These are phyloP conservation scores for Epichloe baconii DNA, from an alignment of 2,329 filamentous ascomycete genomes.

Conservation along the genomic window DNA sequence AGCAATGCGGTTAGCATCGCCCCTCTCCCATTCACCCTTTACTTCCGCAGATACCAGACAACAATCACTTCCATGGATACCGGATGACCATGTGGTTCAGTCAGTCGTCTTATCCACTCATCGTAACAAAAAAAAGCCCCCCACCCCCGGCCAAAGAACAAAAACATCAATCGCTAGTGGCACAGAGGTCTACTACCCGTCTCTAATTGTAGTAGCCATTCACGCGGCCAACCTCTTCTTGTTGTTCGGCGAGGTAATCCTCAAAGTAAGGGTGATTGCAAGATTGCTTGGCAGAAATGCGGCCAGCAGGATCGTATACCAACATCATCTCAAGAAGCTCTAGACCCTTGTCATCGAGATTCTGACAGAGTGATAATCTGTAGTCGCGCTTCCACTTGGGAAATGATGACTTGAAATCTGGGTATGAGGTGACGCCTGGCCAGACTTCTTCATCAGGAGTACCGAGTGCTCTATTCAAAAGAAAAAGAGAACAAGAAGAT, in stretches of 20 bases:
- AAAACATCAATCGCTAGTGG: conserved; percentile 10
- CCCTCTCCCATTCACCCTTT: neutral
- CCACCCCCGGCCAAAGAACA: neutral
- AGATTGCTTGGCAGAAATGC: conserved; percentile 81
- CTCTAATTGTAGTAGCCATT: conserved; percentile 26
- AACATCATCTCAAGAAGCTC: conserved; percentile 59
- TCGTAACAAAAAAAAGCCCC: neutral
- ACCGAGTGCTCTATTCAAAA: conserved; percentile 49
- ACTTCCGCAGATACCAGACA: neutral
- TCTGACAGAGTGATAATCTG: conserved; percentile 51
- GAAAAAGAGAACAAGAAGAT: neutral
- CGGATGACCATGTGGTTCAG: too few relatives aligned
- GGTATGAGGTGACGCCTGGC: conserved; percentile 90
- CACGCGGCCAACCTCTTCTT: conserved; percentile 14
- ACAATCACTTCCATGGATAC: neutral
- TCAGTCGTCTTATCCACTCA: neutral
- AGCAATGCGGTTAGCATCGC: neutral
- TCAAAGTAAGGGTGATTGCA: conserved; percentile 75
- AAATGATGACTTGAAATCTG: conserved; percentile 85
- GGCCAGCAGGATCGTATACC: conserved; percentile 74
- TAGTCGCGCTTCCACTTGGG: conserved; percentile 76
- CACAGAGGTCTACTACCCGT: conserved; percentile 11
- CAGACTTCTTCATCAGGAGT: conserved; percentile 72
- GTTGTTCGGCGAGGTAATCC: conserved; percentile 20
- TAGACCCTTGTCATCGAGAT: conserved; percentile 58